Percentiles rank a stretch among this genome's conserved stretches.
Conservation (phyloP, 352 stramenopile species). For the Peronospora destructor region DNA sequence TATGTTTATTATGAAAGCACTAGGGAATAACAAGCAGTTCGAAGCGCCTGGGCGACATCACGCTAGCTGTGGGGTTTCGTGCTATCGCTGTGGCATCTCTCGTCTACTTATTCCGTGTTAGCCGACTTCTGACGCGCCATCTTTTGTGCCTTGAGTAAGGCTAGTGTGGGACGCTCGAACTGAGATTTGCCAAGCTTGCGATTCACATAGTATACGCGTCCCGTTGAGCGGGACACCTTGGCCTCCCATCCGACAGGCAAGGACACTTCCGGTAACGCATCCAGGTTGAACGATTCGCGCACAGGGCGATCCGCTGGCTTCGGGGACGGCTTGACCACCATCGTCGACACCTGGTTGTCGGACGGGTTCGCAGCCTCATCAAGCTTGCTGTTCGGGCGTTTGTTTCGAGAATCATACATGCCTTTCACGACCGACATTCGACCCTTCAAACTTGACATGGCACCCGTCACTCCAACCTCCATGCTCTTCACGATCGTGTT, state of each 20-base stretch:
- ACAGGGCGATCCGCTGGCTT: constrained; percentile 42
- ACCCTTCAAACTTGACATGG: constrained; percentile 78
- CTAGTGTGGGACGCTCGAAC: constrained; percentile 78
- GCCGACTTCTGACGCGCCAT: constrained; percentile 60
- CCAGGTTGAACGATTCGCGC: constrained; percentile 81
- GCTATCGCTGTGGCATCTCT: constrained; percentile 7
- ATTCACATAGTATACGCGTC: constrained; percentile 86
- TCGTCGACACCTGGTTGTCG: constrained; percentile 22
- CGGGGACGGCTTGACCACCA: constrained; percentile 31
- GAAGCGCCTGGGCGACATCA: constrained; percentile 15
- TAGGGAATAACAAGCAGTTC: constrained; percentile 21
- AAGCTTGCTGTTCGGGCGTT: constrained; percentile 57
- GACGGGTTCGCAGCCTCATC: constrained; percentile 29
- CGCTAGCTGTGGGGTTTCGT: constrained; percentile 13
- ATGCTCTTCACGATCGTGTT: constrained; percentile 78
- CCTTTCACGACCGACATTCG: constrained; percentile 73
- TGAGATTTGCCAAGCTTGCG: constrained; percentile 82
- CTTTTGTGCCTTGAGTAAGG: constrained; percentile 81
- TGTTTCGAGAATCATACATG: constrained; percentile 60
- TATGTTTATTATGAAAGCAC: constrained; percentile 30
- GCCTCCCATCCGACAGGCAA: constrained; percentile 78
- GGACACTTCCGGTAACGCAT: constrained; percentile 73
- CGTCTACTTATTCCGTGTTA: constrained; percentile 32
- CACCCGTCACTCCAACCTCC: constrained; percentile 57
- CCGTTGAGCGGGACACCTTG: constrained; percentile 81